A percentile compares a stretch with the other conserved stretches of the same genome.
These are phyloP conservation scores for Ophiostoma sp. DNA, from an alignment of 2,329 filamentous ascomycete species.

Conservation along the genomic window DNA sequence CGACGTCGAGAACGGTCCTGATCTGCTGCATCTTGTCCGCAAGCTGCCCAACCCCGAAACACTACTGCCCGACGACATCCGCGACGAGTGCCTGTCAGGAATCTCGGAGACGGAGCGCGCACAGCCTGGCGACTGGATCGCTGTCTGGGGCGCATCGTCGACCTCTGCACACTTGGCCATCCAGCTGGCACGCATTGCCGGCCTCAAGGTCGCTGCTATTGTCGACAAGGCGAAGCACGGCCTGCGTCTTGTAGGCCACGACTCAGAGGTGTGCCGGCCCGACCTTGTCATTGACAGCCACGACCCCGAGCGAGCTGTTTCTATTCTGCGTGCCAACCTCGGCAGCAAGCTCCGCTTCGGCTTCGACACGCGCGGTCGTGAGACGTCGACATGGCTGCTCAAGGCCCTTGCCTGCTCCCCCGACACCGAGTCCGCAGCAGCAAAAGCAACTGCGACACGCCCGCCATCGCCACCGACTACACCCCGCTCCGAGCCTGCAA, in stretches of 20 bases:
- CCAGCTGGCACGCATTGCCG: constrained; percentile 63
- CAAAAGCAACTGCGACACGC: constrained; percentile 27
- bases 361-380: constrained; percentile 61
- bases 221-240: constrained; percentile 65
- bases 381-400: constrained; percentile 56
- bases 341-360: constrained; percentile 55
- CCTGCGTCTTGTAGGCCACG: constrained; percentile 46
- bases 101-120: constrained; percentile 51
- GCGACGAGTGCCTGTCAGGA: constrained; percentile 55
- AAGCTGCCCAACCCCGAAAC: constrained; percentile 38
- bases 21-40: constrained; percentile 51
- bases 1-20: constrained; percentile 48
- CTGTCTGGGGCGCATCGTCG: constrained; percentile 69
- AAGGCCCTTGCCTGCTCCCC: constrained; percentile 39
- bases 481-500: not conserved
- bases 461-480: constrained; percentile 40
- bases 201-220: constrained; percentile 59
- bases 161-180: constrained; percentile 62
- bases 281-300: constrained; percentile 66
- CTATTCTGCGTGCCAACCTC: constrained; percentile 57
- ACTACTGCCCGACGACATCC: constrained; percentile 55
- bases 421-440: not conserved
- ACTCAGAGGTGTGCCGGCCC: constrained; percentile 36
- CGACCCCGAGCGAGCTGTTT: constrained; percentile 58
- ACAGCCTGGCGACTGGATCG: constrained; percentile 60